Conservation (phyloP, 2,329 filamentous ascomycete genomes). For the Gnomoniopsis sp. region DNA sequence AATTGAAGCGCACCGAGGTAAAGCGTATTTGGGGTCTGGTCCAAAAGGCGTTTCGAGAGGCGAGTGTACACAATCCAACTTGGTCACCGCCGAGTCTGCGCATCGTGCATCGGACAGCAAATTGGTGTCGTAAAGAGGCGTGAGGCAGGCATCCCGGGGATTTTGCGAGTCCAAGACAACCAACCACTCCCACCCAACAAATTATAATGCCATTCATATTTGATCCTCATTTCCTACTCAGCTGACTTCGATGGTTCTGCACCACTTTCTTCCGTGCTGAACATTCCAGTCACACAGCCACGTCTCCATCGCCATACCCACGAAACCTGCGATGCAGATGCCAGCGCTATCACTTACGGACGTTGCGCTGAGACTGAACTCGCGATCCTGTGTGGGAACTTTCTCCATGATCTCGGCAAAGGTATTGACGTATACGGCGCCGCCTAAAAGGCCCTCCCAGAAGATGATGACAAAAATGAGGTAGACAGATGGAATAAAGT, state of each 20-base stretch:
- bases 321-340: constrained; percentile 81
- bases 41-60: constrained; percentile 3
- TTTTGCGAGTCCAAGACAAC: not conserved
- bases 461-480: constrained; percentile 82
- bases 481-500: constrained; percentile 82
- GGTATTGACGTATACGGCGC: constrained; percentile 91
- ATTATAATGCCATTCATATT: not conserved
- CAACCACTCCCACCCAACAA: too few relatives aligned
- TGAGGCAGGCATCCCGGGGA: not conserved
- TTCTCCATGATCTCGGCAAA: constrained; percentile 92
- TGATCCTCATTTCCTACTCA: constrained; percentile 18
- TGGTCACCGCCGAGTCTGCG: constrained; percentile 13
- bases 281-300: constrained; percentile 84
- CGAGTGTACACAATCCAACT: not conserved
- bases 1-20: constrained; percentile 15
- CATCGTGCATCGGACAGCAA: constrained; percentile 14
- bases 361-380: constrained; percentile 87
- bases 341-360: constrained; percentile 90
- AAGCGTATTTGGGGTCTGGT: constrained; percentile 17
- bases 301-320: constrained; percentile 80
- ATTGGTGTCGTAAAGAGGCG: constrained; percentile 14
- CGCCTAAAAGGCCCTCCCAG: constrained; percentile 91
- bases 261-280: constrained; percentile 72
- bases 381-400: constrained; percentile 71
- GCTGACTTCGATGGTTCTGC: constrained; percentile 50